Base-by-base conservation (phyloP, 306 rosid species). In the Sesbania bispinosa region DNA sequence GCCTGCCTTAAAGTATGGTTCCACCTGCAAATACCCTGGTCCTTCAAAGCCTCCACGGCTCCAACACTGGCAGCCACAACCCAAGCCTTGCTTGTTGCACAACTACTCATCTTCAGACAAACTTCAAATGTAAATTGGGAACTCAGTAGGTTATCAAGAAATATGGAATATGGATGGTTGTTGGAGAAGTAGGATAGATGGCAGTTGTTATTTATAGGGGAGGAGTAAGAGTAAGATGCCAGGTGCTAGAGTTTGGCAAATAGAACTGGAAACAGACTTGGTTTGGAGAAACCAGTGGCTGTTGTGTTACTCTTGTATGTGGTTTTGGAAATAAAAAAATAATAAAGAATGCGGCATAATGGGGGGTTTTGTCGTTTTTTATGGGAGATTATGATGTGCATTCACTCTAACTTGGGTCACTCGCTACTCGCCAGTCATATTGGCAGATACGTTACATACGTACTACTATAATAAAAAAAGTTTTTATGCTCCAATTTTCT, bases 11-110 rank as follows among this genome's bases (percentile, higher is more conserved):
- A 10, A 0, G 38, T 60, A 51, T 67, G 20, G 30, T 80, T 87
- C 86, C 82, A 78, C 32, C 85, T 76, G 50, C 88, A 83, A 19
- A 88, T 35, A 16, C 89, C 92, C 29, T 83, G 88, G 16, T 88
- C 89, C 76, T 83, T 80, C 79, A 85, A 58, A 11, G 77, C 75
- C 71, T 79, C 83, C 51, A 79, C 83, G 0, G 51, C 65, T 29
- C 79, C 83, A 47, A 79, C 71, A 51, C 76, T 79, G 1, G 79
- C 79, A 3, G 76, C 76, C 62, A 52, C 83, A 15, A 43, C 38
- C 84, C 84, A 80, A 29, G 47, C 67, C 26, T 38, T 80, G 16
- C 80, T 68, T 29, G n/a, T 29, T 53, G 67, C 68, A 30, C n/a
- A n/a, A n/a, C 43, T 3, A 67, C 59, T 73, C 79, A 79, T 79